A percentile compares a stretch with the other conserved stretches of the same genome.
Evolutionary conservation across 805 yeast species (phyloP).

Genomic region (Teunomyces stri): DNA sequence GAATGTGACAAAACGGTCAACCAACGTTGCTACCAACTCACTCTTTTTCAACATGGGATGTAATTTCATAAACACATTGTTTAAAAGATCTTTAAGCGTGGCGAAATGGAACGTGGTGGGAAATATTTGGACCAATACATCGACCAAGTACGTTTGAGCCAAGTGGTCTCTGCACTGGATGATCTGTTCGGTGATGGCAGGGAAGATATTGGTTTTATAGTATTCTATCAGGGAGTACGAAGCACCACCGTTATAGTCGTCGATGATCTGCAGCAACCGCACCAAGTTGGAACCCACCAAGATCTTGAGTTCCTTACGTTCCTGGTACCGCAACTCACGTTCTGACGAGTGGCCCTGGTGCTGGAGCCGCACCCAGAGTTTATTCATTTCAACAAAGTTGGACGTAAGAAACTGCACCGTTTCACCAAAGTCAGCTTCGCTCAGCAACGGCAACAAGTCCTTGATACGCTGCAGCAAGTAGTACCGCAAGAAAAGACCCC

Average conservation of each 20-base stretch:
- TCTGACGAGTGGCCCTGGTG: slow-evolving; percentile 93
- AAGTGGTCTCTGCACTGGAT: slow-evolving; percentile 87
- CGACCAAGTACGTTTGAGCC: slow-evolving; percentile 90
- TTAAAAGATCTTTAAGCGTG: slow-evolving; percentile 65
- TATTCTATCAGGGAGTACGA: slow-evolving; percentile 27
- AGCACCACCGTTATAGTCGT: slow-evolving; percentile 49
- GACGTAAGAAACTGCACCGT: slow-evolving; percentile 76
- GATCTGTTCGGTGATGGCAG: slow-evolving; percentile 81
- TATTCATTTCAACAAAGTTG: slow-evolving; percentile 96
- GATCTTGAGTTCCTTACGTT: slow-evolving; percentile 85
- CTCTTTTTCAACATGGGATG: slow-evolving; percentile 69
- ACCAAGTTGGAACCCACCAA: slow-evolving; percentile 92
- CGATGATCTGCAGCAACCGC: slow-evolving; percentile 80
- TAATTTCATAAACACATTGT: slow-evolving; percentile 58
- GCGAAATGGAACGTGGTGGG: slow-evolving; percentile 87
- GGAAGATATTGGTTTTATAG: slow-evolving; percentile 58
- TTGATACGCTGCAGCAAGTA: slow-evolving; percentile 83
- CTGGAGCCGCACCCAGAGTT: slow-evolving; percentile 94
- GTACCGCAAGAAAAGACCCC: slow-evolving; percentile 88
- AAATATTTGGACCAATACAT: slow-evolving; percentile 89
- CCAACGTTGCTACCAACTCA: slow-evolving; percentile 64
- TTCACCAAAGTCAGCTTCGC: slow-evolving; percentile 48
- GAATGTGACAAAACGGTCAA: slow-evolving; percentile 65
- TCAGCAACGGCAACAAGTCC: slow-evolving; percentile 50
- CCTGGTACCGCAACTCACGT: slow-evolving; percentile 66